These are phyloP conservation scores for Phytophthora hybrid DNA, from an alignment of 352 stramenopile genomes.

Conservation along the genomic window DNA sequence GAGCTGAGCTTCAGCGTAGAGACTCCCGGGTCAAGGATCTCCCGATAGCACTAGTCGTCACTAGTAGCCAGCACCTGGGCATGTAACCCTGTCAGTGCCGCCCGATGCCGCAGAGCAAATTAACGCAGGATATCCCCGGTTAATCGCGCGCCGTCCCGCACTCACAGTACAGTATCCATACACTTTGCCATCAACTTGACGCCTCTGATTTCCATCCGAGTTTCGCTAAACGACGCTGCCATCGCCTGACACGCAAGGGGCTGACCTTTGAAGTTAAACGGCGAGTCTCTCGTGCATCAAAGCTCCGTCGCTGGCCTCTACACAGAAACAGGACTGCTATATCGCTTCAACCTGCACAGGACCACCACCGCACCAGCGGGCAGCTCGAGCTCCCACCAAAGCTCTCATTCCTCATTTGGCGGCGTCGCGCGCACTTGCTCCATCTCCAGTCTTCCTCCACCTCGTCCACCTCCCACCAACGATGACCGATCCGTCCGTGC, in stretches of 20 bases:
- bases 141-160: slow-evolving; percentile 32
- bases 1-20: slow-evolving; percentile 10
- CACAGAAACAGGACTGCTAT: slow-evolving; percentile 26
- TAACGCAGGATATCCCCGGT: slow-evolving; percentile 8
- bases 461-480: not conserved
- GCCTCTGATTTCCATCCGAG: slow-evolving; percentile 25
- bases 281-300: slow-evolving; percentile 9
- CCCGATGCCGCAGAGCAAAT: slow-evolving; percentile 12
- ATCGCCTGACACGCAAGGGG: slow-evolving; percentile 36
- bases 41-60: slow-evolving; percentile 25
- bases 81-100: not conserved
- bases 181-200: slow-evolving; percentile 14
- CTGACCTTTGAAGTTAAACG: slow-evolving; percentile 18
- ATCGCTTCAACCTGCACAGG: slow-evolving; percentile 33
- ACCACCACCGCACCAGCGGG: not conserved
- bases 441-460: slow-evolving; percentile 9
- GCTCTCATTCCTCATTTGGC: slow-evolving; percentile 42
- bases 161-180: no score
- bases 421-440: slow-evolving; percentile 25
- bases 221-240: not conserved
- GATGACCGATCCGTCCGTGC: slow-evolving; percentile 44
- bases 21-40: not conserved
- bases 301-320: slow-evolving; percentile 19
- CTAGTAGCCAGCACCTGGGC: not conserved
- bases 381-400: not conserved